Conservation (phyloP, 129 eudicot species). For the Chrysanthemum seticuspe region DNA sequence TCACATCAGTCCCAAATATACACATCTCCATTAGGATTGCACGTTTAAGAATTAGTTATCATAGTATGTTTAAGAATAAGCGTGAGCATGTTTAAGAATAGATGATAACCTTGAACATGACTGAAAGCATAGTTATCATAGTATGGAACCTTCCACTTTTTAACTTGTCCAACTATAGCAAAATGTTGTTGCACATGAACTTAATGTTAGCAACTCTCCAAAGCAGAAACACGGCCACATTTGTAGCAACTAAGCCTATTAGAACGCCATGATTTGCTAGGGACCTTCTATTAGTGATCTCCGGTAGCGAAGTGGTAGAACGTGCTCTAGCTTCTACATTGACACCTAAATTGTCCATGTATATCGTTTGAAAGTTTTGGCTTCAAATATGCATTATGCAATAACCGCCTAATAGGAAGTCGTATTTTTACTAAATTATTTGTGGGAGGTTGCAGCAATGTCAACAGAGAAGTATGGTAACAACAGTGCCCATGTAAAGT, state of each 20-base stretch:
- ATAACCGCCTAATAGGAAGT: neutral
- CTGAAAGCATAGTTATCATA: slow-evolving; percentile 77
- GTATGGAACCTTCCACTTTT: slow-evolving; percentile 73
- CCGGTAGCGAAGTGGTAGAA: no score
- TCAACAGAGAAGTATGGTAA: neutral
- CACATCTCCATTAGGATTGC: neutral
- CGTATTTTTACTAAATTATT: neutral
- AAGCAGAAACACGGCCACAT: no score
- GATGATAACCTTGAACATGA: slow-evolving; percentile 49
- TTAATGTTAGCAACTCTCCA: slow-evolving; percentile 31
- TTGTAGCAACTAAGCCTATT: no score
- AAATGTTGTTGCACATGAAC: slow-evolving; percentile 68
- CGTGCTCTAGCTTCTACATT: neutral
- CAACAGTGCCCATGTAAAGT: neutral
- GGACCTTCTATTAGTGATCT: no score
- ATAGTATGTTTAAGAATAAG: slow-evolving; percentile 9
- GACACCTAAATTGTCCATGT: neutral
- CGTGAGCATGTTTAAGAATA: slow-evolving; percentile 68
- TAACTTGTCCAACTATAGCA: slow-evolving; percentile 63
- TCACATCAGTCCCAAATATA: no score
- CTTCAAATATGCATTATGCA: neutral
- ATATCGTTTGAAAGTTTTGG: neutral
- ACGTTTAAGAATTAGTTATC: slow-evolving; percentile 4
- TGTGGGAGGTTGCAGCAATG: neutral
- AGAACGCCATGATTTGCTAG: no score